A percentile compares a stretch with the other conserved stretches of the same genome.
Evolutionary conservation across 306 rosid genomes (phyloP).

Genomic region (Rosa lucieae): DNA sequence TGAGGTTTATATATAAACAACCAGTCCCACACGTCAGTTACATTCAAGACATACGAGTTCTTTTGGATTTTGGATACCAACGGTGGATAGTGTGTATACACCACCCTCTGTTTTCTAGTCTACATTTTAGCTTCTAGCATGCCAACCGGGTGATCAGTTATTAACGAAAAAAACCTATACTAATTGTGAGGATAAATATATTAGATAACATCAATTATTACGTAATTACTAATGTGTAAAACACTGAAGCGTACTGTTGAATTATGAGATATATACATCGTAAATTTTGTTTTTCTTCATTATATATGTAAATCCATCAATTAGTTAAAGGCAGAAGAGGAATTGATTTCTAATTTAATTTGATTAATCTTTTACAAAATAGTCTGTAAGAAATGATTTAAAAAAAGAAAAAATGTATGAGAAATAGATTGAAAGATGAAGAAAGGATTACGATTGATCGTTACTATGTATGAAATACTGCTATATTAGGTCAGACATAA

Average conservation of each 20-base stretch:
- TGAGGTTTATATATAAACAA: not conserved
- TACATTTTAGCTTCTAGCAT: not conserved
- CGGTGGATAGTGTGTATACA: not conserved
- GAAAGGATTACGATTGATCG: no score
- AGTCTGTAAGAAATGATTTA: not conserved
- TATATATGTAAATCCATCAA: no score
- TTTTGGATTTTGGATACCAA: not conserved
- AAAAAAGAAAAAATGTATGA: not conserved
- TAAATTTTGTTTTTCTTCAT: no score
- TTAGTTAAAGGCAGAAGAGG: not conserved
- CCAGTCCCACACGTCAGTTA: conserved; percentile 9
- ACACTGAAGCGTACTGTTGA: not conserved
- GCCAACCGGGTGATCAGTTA: not conserved
- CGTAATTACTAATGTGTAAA: not conserved
- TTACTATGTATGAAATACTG: no score
- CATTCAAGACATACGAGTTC: not conserved
- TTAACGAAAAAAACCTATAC: not conserved
- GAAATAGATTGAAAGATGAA: not conserved
- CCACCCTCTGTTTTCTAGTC: not conserved
- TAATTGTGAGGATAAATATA: not conserved
- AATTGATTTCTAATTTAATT: no score
- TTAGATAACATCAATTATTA: not conserved
- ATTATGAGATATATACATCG: no score
- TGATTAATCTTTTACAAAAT: no score
- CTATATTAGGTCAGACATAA: not conserved